Base-by-base conservation (phyloP, 2,329 filamentous ascomycete species). In the Xylariaceae sp. region DNA sequence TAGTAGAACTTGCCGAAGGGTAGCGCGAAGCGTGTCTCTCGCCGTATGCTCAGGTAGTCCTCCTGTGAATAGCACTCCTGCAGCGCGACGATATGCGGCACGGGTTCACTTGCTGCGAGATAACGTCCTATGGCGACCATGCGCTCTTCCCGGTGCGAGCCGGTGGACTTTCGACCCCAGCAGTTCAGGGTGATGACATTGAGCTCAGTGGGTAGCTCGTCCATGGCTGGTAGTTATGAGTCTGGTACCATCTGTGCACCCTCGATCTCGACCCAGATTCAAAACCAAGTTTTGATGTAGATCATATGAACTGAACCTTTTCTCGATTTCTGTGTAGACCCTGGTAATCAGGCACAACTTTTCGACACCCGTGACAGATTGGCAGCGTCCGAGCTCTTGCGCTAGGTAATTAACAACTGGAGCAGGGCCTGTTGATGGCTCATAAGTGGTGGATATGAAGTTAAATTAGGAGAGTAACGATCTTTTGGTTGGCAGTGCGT, bases 1-100 rank as follows among this genome's bases (percentile, higher is more conserved):
- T 88, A 82, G 75, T 97, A 99, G 77, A 95, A 96, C 74, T 97
- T 97, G 54, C 87, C 92, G 72, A 95, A 87, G 0, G 94, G 94
- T 23, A 97, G 81, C 45, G 93, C 80, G 62, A 85, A 77, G 58
- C 80, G 80, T 4, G 91, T 93, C 60, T 87, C 81, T 18, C 84
- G 79, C 43, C 90, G 88, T 67, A 97, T 92, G 66, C 81, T 82
- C 57, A 83, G 77, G 77, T 92, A 96, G 77, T 97, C 91, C 62
- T 89, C 77, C 66, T 92, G 87, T 3, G 89, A 92, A 87, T 91
- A 99, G 77, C 91, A 95, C 78, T 97, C 93, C 74, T 97, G 93
- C 13, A 97, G 79, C n/a, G 88, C 91, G 57, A 97, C 91, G 65
- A 97, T 92, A 58, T 95, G 82, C 23, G 92, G 91, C 8, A 81